Evolutionary conservation across 176 grass and related monocot genomes (phyloP).

Genomic region (Aegilops bicornis): DNA sequence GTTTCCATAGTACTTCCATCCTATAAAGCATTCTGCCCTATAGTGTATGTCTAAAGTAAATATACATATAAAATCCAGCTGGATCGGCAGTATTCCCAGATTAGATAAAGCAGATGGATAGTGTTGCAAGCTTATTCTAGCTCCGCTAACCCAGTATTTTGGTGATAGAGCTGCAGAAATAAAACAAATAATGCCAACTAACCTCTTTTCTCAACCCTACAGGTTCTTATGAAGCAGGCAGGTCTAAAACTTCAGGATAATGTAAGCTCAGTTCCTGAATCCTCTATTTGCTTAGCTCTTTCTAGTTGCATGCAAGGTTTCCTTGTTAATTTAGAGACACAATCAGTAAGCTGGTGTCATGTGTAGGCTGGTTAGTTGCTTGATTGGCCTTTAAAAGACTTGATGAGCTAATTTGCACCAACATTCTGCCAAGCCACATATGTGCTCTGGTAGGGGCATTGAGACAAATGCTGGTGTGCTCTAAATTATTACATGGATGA

Average conservation of each 20-base stretch:
- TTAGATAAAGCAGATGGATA: background rate
- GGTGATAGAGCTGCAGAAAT: background rate
- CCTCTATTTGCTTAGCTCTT: slow-evolving; percentile 4
- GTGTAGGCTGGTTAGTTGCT: slow-evolving; percentile 12
- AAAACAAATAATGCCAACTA: background rate
- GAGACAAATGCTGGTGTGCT: slow-evolving; percentile 12
- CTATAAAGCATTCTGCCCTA: slow-evolving; percentile 6
- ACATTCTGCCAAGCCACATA: background rate
- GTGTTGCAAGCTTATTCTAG: slow-evolving; percentile 7
- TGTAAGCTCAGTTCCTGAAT: slow-evolving; percentile 58
- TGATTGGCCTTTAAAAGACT: background rate
- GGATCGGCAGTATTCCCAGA: background rate
- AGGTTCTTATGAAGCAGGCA: slow-evolving; percentile 93
- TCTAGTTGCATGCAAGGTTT: background rate
- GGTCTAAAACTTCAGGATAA: slow-evolving; percentile 80
- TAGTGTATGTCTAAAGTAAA: background rate
- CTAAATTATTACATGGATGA: background rate
- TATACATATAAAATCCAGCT: background rate
- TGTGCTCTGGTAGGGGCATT: background rate
- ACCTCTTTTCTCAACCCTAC: slow-evolving; percentile 30
- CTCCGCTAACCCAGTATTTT: background rate
- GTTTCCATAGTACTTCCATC: background rate
- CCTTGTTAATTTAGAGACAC: slow-evolving; percentile 22
- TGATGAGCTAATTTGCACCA: background rate
- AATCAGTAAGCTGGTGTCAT: background rate